phyloP scores from a whole-genome alignment of 2,329 filamentous ascomycete species.

The Fusarium sp. region DNA sequence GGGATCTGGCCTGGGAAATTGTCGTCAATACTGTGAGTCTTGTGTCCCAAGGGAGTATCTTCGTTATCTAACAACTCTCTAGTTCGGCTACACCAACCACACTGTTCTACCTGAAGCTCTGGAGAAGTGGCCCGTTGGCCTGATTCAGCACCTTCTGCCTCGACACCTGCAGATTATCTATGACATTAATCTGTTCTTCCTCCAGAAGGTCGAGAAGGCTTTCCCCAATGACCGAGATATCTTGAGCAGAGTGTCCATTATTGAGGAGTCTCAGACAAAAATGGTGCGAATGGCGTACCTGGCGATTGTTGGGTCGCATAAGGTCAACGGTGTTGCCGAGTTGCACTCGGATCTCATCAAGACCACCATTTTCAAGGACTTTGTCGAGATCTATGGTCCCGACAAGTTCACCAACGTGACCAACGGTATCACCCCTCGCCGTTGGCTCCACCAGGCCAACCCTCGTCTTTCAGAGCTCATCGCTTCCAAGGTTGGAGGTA shows the following conservation, averaged over 20 bases:
- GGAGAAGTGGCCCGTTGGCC: conserved; percentile 97
- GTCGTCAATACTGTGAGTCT: conserved; percentile 72
- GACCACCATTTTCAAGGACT: conserved; percentile 99
- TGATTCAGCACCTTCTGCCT: conserved; percentile 92
- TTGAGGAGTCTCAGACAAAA: conserved; percentile 96
- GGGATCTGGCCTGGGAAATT: conserved; percentile 91
- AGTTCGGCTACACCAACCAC: conserved; percentile 98
- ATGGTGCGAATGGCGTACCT: conserved; percentile 98
- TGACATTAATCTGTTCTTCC: conserved; percentile 95
- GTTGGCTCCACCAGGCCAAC: conserved; percentile 98
- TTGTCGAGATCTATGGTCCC: conserved; percentile 91
- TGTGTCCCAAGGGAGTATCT: background rate
- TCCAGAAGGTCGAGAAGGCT: conserved; percentile 88
- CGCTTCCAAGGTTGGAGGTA: conserved; percentile 84
- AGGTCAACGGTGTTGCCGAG: conserved; percentile 98
- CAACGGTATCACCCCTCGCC: conserved; percentile 94
- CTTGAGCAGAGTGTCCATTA: conserved; percentile 89
- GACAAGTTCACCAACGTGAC: conserved; percentile 99
- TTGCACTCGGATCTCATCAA: conserved; percentile 97
- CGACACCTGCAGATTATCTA: conserved; percentile 97
- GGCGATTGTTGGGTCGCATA: conserved; percentile 96
- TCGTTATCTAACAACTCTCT: conserved; percentile 30
- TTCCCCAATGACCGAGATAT: conserved; percentile 93
- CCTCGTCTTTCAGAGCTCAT: conserved; percentile 92
- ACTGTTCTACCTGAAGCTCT: conserved; percentile 96